Percentiles rank a stretch among this genome's conserved stretches.
Conservation (phyloP, 257 asterid genomes). For the Cordia subcordata region DNA sequence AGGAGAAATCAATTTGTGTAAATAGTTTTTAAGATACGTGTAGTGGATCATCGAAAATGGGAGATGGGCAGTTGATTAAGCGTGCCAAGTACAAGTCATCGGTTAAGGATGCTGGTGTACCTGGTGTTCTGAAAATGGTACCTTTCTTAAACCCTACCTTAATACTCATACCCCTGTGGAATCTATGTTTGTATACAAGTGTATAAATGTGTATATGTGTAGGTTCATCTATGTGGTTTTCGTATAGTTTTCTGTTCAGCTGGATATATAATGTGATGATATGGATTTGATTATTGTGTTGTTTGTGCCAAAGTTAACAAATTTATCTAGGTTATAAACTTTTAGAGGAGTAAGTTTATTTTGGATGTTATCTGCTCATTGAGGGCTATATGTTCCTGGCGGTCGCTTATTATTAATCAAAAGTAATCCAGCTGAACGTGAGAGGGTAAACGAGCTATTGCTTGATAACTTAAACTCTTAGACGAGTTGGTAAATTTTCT, state of each 20-base stretch:
- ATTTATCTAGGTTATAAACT: no score
- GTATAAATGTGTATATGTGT: neutral
- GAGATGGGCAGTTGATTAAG: slow-evolving; percentile 68
- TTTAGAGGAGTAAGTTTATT: no score
- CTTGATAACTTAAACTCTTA: no score
- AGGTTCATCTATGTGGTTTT: neutral
- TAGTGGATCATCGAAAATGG: slow-evolving; percentile 28
- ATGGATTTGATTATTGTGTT: neutral
- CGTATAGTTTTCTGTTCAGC: neutral
- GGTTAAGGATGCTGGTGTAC: slow-evolving; percentile 63
- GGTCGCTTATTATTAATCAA: no score
- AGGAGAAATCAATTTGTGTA: neutral
- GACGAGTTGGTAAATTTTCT: neutral
- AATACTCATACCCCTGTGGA: slow-evolving; percentile 8
- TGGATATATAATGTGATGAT: neutral
- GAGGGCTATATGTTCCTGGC: no score
- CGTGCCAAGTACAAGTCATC: slow-evolving; percentile 70
- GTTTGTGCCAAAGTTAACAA: neutral
- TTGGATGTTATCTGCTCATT: no score
- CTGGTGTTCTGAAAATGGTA: slow-evolving; percentile 85
- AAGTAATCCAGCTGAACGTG: no score
- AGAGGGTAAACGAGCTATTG: no score
- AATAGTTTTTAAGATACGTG: neutral
- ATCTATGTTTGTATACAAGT: neutral
- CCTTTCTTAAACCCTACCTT: slow-evolving; percentile 3